Percentiles rank a stretch among this genome's conserved stretches.
Evolutionary conservation across 345 rosid genomes (phyloP).

Genomic region (Kernera saxatilis): DNA sequence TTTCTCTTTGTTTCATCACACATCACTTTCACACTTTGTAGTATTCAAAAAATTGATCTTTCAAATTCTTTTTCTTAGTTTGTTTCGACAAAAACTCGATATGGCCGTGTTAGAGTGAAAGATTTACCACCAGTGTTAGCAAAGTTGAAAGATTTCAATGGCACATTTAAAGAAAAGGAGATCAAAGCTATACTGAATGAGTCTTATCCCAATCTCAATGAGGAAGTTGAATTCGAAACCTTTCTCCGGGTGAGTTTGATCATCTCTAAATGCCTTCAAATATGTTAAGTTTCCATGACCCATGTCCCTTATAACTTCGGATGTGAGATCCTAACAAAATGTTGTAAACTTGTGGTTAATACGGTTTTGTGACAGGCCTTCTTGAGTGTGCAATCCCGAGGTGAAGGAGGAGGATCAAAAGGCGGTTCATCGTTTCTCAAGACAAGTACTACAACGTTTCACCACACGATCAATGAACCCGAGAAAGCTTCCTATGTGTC

Average conservation of each 20-base stretch:
- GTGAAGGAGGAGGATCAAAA: slow-evolving; percentile 51
- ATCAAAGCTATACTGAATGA: slow-evolving; percentile 52
- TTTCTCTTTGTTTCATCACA: background rate
- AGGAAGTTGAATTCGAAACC: slow-evolving; percentile 72
- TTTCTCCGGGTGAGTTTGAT: slow-evolving; percentile 62
- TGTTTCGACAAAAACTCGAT: slow-evolving; percentile 48
- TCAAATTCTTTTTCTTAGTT: slow-evolving; percentile 34
- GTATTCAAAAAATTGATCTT: background rate
- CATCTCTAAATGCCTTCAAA: background rate
- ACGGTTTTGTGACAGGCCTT: slow-evolving; percentile 37
- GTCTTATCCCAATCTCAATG: slow-evolving; percentile 29
- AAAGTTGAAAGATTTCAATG: slow-evolving; percentile 55
- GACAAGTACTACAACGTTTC: slow-evolving; percentile 74
- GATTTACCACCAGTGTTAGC: slow-evolving; percentile 56
- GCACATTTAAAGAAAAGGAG: slow-evolving; percentile 44
- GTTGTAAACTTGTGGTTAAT: background rate
- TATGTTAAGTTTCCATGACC: background rate
- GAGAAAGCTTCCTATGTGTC: slow-evolving; percentile 79
- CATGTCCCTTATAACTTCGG: background rate
- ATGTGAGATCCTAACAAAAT: background rate
- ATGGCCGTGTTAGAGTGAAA: slow-evolving; percentile 42
- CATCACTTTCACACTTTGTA: background rate
- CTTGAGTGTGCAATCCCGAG: slow-evolving; percentile 56
- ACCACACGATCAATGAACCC: slow-evolving; percentile 61
- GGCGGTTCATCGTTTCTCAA: slow-evolving; percentile 62